Conservation (phyloP, 495 filamentous ascomycete genomes). For the Aspergillus olivimuriae region DNA sequence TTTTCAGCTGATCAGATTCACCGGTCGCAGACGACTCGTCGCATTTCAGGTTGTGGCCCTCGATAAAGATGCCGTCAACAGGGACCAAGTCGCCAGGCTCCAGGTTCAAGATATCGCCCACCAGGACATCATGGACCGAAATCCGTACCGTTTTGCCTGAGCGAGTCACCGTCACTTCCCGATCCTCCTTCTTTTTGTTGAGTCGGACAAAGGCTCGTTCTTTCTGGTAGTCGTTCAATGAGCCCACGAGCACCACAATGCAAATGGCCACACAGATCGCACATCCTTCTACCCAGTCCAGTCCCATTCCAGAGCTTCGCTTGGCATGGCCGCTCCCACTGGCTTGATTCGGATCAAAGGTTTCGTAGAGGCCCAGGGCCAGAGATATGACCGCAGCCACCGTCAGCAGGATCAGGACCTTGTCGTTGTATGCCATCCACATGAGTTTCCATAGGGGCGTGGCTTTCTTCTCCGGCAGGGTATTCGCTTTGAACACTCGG, state of each 20-base stretch:
- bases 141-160: conserved; percentile 61
- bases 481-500: conserved; percentile 8
- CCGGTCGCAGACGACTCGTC: conserved; percentile 70
- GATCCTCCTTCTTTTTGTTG: conserved; percentile 54
- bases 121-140: conserved; percentile 65
- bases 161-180: conserved; percentile 59
- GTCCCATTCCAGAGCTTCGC: conserved; percentile 3
- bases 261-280: conserved; percentile 63
- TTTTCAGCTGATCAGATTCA: conserved; percentile 60
- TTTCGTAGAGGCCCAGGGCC: conserved; percentile 58
- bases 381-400: conserved; percentile 67
- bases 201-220: conserved; percentile 54
- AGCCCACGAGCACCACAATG: conserved; percentile 57
- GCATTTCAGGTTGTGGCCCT: conserved; percentile 59
- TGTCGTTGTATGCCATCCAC: conserved; percentile 70
- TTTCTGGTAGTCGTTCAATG: conserved; percentile 62
- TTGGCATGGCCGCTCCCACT: not conserved
- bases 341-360: conserved; percentile 23
- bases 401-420: conserved; percentile 63
- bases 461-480: conserved; percentile 8
- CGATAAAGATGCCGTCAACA: conserved; percentile 62
- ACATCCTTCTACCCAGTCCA: conserved; percentile 67
- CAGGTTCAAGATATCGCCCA: conserved; percentile 68
- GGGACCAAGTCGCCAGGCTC: conserved; percentile 74
- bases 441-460: conserved; percentile 34